Conservation (phyloP, 169 alveolate species). For the Plasmodium billcollinsi region DNA sequence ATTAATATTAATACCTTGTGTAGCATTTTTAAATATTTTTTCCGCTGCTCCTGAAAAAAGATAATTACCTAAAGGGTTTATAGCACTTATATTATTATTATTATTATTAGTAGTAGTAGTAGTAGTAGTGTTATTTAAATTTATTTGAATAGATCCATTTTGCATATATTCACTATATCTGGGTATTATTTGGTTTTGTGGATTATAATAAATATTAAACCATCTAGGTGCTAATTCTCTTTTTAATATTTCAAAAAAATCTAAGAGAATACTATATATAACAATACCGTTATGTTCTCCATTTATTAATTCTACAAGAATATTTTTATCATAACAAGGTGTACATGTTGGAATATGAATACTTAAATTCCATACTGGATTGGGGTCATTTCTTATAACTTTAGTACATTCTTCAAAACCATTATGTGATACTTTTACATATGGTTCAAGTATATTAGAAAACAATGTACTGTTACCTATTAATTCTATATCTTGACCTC, state of each 20-base stretch:
- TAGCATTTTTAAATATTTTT: conserved; percentile 65
- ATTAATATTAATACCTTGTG: conserved; percentile 68
- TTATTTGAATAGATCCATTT: not conserved
- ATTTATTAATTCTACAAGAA: conserved; percentile 82
- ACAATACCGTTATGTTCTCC: conserved; percentile 84
- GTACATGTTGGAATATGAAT: conserved; percentile 86
- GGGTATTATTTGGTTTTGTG: conserved; percentile 79
- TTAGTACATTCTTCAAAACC: conserved; percentile 86
- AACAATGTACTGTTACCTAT: conserved; percentile 60
- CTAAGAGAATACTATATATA: conserved; percentile 81
- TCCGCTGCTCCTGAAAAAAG: conserved; percentile 64
- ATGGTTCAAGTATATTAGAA: conserved; percentile 83
- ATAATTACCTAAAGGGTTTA: conserved; percentile 49
- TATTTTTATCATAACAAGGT: conserved; percentile 84
- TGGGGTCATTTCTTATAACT: conserved; percentile 85
- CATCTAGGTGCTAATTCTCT: conserved; percentile 84
- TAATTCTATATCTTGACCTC: conserved; percentile 73
- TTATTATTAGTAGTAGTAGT: not conserved
- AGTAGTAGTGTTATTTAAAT: not conserved
- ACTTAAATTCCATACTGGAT: conserved; percentile 89
- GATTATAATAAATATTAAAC: conserved; percentile 88
- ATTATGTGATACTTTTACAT: conserved; percentile 88
- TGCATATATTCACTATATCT: conserved; percentile 68
- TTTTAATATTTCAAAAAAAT: conserved; percentile 82
- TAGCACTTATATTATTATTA: conserved; percentile 2